Conservation (phyloP, 2,329 filamentous ascomycete species). For the Pyrenophora seminiperda region DNA sequence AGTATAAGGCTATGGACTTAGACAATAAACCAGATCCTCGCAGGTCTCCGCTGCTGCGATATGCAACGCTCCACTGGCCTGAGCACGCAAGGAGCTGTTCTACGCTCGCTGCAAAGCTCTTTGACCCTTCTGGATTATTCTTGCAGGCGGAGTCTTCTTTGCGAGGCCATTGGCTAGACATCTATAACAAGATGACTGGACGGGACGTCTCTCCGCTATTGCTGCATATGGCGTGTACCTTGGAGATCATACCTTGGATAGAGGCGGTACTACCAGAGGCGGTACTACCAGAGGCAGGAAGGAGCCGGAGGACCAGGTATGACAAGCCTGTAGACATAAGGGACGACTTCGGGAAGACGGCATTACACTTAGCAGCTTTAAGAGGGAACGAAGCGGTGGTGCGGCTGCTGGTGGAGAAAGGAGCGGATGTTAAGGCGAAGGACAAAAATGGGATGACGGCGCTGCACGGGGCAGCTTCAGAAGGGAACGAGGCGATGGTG, state of each 20-base stretch:
- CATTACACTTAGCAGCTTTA: not conserved
- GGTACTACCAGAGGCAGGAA: too few relatives aligned
- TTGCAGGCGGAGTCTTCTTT: not conserved
- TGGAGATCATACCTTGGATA: slow-evolving; percentile 12
- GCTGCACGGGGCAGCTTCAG: not conserved
- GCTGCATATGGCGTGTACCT: not conserved
- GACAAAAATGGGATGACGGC: not conserved
- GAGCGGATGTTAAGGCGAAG: not conserved
- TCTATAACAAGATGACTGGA: not conserved
- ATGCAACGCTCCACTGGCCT: slow-evolving; percentile 12
- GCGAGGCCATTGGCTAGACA: not conserved
- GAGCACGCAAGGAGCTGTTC: slow-evolving; percentile 11
- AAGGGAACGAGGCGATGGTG: not conserved
- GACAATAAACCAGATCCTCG: not conserved
- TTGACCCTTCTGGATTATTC: slow-evolving; percentile 7
- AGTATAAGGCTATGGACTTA: not conserved
- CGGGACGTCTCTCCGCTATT: not conserved
- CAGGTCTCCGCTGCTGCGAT: slow-evolving; percentile 8
- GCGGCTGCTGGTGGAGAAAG: not conserved
- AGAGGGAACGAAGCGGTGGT: not conserved
- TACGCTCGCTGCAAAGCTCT: slow-evolving; percentile 4
- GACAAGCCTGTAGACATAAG: not conserved
- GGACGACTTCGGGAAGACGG: not conserved
- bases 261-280: not conserved
- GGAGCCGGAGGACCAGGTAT: not conserved